Conservation (phyloP, 2,329 filamentous ascomycete species). For the Emericellopsis atlantica region DNA sequence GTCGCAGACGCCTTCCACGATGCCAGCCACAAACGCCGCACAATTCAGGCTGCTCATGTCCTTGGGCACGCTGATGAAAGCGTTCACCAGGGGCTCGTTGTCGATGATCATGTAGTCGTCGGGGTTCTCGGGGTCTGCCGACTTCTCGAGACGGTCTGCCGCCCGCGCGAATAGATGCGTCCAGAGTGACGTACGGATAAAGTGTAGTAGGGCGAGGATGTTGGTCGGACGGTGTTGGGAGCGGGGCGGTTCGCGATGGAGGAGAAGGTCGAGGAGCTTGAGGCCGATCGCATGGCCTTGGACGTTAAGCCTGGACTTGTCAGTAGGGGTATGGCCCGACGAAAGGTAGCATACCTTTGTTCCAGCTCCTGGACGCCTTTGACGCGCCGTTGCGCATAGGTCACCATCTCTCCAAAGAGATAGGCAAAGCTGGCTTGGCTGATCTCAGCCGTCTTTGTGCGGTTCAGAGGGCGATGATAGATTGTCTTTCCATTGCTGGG, state of each 20-base stretch:
- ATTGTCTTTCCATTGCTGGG: slow-evolving; percentile 94
- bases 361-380: slow-evolving; percentile 91
- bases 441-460: slow-evolving; percentile 75
- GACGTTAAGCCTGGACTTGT: slow-evolving; percentile 55
- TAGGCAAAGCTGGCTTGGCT: slow-evolving; percentile 93
- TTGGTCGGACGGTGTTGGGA: slow-evolving; percentile 68
- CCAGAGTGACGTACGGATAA: slow-evolving; percentile 90
- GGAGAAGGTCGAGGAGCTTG: slow-evolving; percentile 86
- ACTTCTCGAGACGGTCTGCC: slow-evolving; percentile 87
- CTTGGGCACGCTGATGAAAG: slow-evolving; percentile 81
- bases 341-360: slow-evolving; percentile 49
- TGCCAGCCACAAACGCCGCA: slow-evolving; percentile 86
- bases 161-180: slow-evolving; percentile 82
- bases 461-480: slow-evolving; percentile 90
- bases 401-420: slow-evolving; percentile 92
- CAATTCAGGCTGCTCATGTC: slow-evolving; percentile 97
- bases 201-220: slow-evolving; percentile 83
- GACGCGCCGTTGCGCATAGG: slow-evolving; percentile 81
- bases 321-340: not conserved
- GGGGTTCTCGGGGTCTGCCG: slow-evolving; percentile 64
- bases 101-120: slow-evolving; percentile 99
- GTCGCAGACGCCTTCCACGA: slow-evolving; percentile 92
- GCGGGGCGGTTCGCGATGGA: slow-evolving; percentile 66
- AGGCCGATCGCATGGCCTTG: slow-evolving; percentile 92
- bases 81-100: slow-evolving; percentile 93